Evolutionary conservation across 306 rosid species (phyloP).

Genomic region (Castanopsis chinensis): DNA sequence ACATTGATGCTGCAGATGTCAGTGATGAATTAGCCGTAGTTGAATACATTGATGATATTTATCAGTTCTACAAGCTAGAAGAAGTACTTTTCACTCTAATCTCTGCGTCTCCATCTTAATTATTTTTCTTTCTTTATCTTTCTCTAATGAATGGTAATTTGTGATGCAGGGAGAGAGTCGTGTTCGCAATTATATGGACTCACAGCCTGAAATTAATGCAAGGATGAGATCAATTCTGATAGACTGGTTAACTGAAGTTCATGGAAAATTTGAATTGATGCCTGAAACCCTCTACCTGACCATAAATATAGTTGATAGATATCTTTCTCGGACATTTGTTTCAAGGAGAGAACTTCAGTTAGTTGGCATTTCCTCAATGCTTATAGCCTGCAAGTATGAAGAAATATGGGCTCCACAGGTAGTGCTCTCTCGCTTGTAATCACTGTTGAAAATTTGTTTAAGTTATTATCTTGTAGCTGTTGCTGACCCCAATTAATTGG

Average conservation of each 20-base stretch:
- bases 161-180: constrained; percentile 27
- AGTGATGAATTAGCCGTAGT: constrained; percentile 72
- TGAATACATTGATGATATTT: constrained; percentile 77
- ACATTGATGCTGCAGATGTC: constrained; percentile 64
- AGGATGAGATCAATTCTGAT: constrained; percentile 57
- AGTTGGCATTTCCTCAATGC: constrained; percentile 56
- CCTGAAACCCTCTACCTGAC: constrained; percentile 64
- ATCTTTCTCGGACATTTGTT: constrained; percentile 42
- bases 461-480: too few relatives aligned
- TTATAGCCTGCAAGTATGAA: constrained; percentile 65
- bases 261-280: constrained; percentile 41
- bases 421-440: neutral
- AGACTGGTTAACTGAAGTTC: constrained; percentile 62
- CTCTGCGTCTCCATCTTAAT: neutral
- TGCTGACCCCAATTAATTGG: too few relatives aligned
- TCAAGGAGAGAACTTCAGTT: constrained; percentile 46
- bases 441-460: too few relatives aligned
- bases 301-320: constrained; percentile 49
- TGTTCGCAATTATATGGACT: constrained; percentile 39
- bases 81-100: constrained; percentile 12
- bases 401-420: constrained; percentile 54
- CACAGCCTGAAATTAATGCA: constrained; percentile 42
- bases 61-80: constrained; percentile 55
- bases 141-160: neutral
- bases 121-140: neutral